Conservation (phyloP, 2,329 filamentous ascomycete genomes). For the Fusarium fracticaudum region DNA sequence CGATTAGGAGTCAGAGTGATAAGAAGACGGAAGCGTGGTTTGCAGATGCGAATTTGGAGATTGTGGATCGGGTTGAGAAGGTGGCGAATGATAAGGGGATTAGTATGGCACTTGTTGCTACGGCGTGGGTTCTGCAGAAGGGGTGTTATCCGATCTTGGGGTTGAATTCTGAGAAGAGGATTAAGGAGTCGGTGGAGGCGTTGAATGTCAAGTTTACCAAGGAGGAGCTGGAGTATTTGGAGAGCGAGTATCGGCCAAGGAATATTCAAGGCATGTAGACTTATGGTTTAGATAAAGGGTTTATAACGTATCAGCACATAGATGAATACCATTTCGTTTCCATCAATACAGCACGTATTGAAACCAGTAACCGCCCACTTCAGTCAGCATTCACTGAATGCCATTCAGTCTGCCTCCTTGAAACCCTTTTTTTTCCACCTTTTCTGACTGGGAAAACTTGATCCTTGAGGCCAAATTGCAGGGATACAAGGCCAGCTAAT, state of each 20-base stretch:
- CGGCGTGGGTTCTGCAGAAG: constrained; percentile 70
- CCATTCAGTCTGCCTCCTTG: too few species aligned
- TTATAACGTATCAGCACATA: too few species aligned
- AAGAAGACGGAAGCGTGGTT: constrained; percentile 39
- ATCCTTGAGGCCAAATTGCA: too few species aligned
- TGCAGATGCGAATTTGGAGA: constrained; percentile 42
- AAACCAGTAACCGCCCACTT: too few species aligned
- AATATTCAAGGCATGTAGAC: constrained; percentile 48
- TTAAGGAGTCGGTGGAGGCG: constrained; percentile 67
- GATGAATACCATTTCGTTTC: too few species aligned
- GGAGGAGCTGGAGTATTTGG: constrained; percentile 69
- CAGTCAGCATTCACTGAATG: too few species aligned
- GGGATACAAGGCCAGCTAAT: too few species aligned
- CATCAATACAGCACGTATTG: too few species aligned
- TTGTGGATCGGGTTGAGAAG: constrained; percentile 57
- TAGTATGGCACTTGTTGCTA: constrained; percentile 71
- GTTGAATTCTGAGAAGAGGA: constrained; percentile 65
- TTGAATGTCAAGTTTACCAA: constrained; percentile 59
- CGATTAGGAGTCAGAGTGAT: constrained; percentile 32
- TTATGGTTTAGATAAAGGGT: rapidly evolving
- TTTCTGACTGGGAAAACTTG: too few species aligned
- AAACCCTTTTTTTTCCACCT: too few species aligned
- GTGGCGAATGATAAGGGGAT: constrained; percentile 65
- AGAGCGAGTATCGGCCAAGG: constrained; percentile 69
- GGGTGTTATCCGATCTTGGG: constrained; percentile 70